Percentiles rank a stretch among this genome's conserved stretches.
phyloP scores from a whole-genome alignment of 805 yeast species.

The Suhomyces emberorum region DNA sequence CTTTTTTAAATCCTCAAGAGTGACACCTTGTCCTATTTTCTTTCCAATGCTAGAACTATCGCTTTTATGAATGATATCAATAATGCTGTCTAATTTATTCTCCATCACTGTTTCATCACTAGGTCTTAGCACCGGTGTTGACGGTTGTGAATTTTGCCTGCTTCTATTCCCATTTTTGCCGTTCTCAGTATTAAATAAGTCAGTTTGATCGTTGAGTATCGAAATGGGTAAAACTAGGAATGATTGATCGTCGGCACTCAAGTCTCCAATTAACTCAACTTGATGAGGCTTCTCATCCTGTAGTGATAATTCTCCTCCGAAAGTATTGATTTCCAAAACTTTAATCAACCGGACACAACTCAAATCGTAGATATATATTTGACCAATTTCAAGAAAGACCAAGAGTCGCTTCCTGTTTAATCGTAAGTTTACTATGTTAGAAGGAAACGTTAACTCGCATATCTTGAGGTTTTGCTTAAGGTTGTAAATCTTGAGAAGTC shows the following conservation, averaged over 20 bases:
- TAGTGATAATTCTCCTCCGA: constrained; percentile 1
- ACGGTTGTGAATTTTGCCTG: constrained; percentile 10
- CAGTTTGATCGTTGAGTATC: constrained; percentile 27
- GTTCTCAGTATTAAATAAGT: constrained; percentile 22
- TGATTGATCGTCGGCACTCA: constrained; percentile 35
- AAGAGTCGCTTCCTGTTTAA: constrained; percentile 80
- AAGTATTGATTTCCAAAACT: constrained; percentile 28
- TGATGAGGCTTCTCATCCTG: constrained; percentile 3
- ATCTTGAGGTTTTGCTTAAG: constrained; percentile 48
- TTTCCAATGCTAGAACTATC: constrained; percentile 9
- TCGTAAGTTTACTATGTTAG: constrained; percentile 64
- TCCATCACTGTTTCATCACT: constrained; percentile 15
- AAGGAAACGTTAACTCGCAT: constrained; percentile 86
- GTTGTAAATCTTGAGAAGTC: constrained; percentile 37
- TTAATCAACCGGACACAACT: constrained; percentile 78
- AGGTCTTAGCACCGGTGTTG: constrained; percentile 13
- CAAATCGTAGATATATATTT: constrained; percentile 84
- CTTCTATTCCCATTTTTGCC: neutral
- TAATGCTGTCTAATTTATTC: constrained; percentile 15
- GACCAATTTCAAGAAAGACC: constrained; percentile 69
- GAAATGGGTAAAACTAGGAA: constrained; percentile 34
- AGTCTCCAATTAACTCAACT: constrained; percentile 29
- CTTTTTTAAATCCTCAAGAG: constrained; percentile 26
- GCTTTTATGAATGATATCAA: constrained; percentile 25
- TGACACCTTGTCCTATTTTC: constrained; percentile 9